A percentile compares a stretch with the other conserved stretches of the same genome.
These are phyloP conservation scores for Paecilomyces niveus DNA, from an alignment of 2,329 filamentous ascomycete species.

Conservation along the genomic window DNA sequence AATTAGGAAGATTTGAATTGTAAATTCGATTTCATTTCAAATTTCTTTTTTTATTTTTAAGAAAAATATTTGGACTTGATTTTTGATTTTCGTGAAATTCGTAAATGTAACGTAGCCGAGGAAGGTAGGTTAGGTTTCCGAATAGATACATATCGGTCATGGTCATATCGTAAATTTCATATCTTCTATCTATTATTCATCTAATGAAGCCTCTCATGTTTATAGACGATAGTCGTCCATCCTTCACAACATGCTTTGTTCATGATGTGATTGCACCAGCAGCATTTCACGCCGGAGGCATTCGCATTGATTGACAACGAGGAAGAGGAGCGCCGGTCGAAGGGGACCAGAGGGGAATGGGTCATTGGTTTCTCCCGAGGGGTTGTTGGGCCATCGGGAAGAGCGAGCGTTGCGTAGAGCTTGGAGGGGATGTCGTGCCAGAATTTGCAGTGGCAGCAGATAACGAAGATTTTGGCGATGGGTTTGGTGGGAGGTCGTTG, in stretches of 20 bases:
- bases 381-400: slow-evolving; percentile 11
- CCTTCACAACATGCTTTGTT: slow-evolving; percentile 61
- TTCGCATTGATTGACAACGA: neutral
- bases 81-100: too few relatives aligned
- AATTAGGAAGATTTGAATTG: too few relatives aligned
- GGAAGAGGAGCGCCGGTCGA: neutral
- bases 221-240: slow-evolving; percentile 58
- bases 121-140: too few relatives aligned
- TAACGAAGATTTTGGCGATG: slow-evolving; percentile 34
- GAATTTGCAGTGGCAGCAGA: slow-evolving; percentile 36
- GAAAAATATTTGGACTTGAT: too few relatives aligned
- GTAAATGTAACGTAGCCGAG: too few relatives aligned
- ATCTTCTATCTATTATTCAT: neutral
- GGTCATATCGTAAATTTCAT: too few relatives aligned
- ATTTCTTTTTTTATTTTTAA: too few relatives aligned
- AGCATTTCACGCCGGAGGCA: slow-evolving; percentile 49
- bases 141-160: too few relatives aligned
- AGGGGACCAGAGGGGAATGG: neutral
- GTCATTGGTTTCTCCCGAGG: neutral
- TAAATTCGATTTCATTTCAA: too few relatives aligned
- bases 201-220: slow-evolving; percentile 52
- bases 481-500: slow-evolving; percentile 11
- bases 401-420: slow-evolving; percentile 29
- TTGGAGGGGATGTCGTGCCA: slow-evolving; percentile 38
- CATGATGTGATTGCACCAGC: slow-evolving; percentile 68